Conservation (phyloP, 371 early-diverging fungal genomes). For the Dichotomocladium elegans region DNA sequence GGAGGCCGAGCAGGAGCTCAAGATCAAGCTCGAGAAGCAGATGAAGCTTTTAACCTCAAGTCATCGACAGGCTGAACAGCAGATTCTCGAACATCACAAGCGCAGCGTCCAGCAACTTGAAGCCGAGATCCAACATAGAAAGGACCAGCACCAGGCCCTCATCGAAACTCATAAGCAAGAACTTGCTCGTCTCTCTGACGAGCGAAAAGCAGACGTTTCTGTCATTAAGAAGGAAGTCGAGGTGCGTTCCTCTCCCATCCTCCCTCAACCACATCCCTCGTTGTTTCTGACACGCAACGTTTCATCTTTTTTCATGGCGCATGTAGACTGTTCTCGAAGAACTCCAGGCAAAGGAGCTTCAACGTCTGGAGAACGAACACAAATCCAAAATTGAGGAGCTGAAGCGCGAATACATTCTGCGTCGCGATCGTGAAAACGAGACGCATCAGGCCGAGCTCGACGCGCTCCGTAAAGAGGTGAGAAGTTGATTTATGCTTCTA, state of each 20-base stretch:
- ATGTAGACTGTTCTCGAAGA: constrained; percentile 14
- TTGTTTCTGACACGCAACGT: too few species aligned
- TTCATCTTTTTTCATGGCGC: not conserved
- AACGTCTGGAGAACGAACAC: constrained; percentile 9
- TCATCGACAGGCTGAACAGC: constrained; percentile 31
- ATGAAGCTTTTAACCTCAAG: constrained; percentile 22
- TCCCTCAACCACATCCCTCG: too few species aligned
- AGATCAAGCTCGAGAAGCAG: constrained; percentile 1
- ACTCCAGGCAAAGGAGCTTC: constrained; percentile 14
- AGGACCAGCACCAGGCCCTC: constrained; percentile 15
- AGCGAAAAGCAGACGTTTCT: constrained; percentile 22
- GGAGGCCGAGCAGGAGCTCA: not conserved
- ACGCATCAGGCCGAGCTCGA: not conserved
- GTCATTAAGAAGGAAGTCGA: constrained; percentile 29
- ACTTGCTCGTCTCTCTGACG: not conserved
- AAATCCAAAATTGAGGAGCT: constrained; percentile 16
- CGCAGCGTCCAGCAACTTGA: constrained; percentile 22
- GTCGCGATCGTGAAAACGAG: constrained; percentile 7
- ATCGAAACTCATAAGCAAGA: constrained; percentile 10
- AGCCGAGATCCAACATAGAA: constrained; percentile 15
- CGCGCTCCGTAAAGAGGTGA: not conserved
- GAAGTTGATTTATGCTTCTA: too few species aligned
- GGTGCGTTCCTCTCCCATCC: constrained; percentile 4
- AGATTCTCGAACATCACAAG: constrained; percentile 27
- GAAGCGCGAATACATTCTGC: constrained; percentile 8